Conservation (phyloP, 1,284 basidiomycete genomes). For the Pseudozyma sp. region DNA sequence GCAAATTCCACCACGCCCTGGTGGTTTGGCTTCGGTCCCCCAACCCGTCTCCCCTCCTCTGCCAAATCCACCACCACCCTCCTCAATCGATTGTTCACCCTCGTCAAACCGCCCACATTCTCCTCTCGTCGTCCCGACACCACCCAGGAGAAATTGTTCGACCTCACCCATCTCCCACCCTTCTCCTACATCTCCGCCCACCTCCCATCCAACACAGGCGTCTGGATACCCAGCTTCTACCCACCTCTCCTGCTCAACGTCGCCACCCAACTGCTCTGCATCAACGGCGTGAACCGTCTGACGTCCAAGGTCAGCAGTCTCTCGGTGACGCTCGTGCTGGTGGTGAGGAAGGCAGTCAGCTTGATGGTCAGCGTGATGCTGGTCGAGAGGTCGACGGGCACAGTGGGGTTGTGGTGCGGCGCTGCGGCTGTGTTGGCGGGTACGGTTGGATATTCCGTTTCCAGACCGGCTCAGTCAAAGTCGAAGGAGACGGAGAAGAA, state of each 20-base stretch:
- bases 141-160: conserved; percentile 45
- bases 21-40: conserved; percentile 49
- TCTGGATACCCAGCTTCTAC: conserved; percentile 75
- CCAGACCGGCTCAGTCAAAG: conserved; percentile 8
- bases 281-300: conserved; percentile 88
- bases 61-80: background rate
- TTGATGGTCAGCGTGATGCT: conserved; percentile 75
- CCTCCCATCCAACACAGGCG: conserved; percentile 11
- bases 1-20: conserved; percentile 54
- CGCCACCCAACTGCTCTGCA: conserved; percentile 85
- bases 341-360: conserved; percentile 81
- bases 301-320: conserved; percentile 80
- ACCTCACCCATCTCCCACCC: conserved; percentile 42
- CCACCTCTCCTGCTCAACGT: conserved; percentile 79
- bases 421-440: conserved; percentile 76
- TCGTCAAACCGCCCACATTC: conserved; percentile 2
- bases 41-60: background rate
- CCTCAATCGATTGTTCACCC: background rate
- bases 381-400: conserved; percentile 68
- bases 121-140: background rate
- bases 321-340: conserved; percentile 75
- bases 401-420: conserved; percentile 51
- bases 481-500: background rate
- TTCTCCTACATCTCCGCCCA: conserved; percentile 10
- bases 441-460: conserved; percentile 75